Evolutionary conservation across 257 asterid genomes (phyloP).

Genomic region (Primulina eburnea): DNA sequence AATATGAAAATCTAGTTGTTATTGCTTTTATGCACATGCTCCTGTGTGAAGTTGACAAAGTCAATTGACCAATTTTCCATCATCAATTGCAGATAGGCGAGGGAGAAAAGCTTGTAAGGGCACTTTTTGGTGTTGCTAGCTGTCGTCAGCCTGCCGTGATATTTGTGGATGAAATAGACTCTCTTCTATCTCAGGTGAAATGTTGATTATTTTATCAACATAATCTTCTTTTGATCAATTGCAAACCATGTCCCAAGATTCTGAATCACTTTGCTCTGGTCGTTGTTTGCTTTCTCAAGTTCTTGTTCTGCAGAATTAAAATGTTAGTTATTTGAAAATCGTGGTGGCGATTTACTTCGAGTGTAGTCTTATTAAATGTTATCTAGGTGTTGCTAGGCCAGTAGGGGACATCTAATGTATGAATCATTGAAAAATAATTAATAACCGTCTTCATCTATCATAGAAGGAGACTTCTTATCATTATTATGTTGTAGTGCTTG

Average conservation of each 20-base stretch:
- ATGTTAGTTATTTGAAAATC: not conserved
- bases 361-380: constrained; percentile 3
- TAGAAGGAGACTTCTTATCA: constrained; percentile 17
- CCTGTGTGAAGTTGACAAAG: constrained; percentile 16
- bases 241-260: constrained; percentile 9
- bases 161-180: constrained; percentile 95
- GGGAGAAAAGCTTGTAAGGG: constrained; percentile 98
- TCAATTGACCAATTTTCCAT: constrained; percentile 17
- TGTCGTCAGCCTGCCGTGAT: constrained; percentile 99
- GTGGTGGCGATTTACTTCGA: not conserved
- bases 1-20: constrained; percentile 10
- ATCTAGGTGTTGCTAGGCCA: constrained; percentile 1
- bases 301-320: constrained; percentile 6
- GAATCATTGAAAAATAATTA: not conserved
- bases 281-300: not conserved
- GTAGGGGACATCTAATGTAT: constrained; percentile 5
- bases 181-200: constrained; percentile 90
- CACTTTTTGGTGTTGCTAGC: constrained; percentile 98
- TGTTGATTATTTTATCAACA: not conserved
- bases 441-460: not conserved
- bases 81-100: constrained; percentile 79
- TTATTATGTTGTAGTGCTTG: constrained; percentile 1
- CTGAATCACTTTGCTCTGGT: constrained; percentile 6
- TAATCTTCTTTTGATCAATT: constrained; percentile 6
- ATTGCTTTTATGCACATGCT: not conserved